Evolutionary conservation across 192 early-diverging fungal genomes (phyloP), one percentile per base, ranked within the genome.

Genomic region (Backusella westeae): DNA sequence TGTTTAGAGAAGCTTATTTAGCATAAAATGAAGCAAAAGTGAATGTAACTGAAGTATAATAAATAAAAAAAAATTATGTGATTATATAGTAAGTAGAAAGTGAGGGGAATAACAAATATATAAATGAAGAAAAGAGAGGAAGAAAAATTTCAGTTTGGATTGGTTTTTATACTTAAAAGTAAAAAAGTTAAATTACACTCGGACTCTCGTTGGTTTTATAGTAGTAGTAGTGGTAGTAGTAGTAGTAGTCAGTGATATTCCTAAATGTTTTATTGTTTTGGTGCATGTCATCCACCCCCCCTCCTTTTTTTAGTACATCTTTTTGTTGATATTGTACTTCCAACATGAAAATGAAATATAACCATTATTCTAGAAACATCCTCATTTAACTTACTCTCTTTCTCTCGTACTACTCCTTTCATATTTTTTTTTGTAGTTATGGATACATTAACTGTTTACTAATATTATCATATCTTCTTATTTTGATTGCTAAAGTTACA

Each of bases 361-460:
- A 63, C 56, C 26, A 63, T 63, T 63, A 63, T 63, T 63, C 23
- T 59, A 59, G 23, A 59, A 59, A 59, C 56, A 23, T 59, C 56
- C 23, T 56, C 52, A 29, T 63, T 63, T 26, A 26, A 63, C 26
- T 63, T 29, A 1, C 56, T 63, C 56, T 14, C 10, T 63, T 29
- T 63, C 19, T 59, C 9, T 56, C 42, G 19, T n/a, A 17, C 0
- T n/a, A 7, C 46, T 49, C 46, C 46, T 49, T 49, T 49, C 19
- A 21, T 29, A 29, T 56, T 56, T 53, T 52, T 52, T 59, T 59
- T 59, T 59, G 17, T 23, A 19, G 8, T 59, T 26, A 23, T 59
- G 21, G 52, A 56, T 56, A 56, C 52, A 56, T 56, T 56, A 44
- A 21, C 21, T 56, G 52, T 56, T 56, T 56, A 23, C 21, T 21